These are phyloP conservation scores for Microsporum audouinii DNA, from an alignment of 2,329 filamentous ascomycete genomes.

Conservation along the genomic window DNA sequence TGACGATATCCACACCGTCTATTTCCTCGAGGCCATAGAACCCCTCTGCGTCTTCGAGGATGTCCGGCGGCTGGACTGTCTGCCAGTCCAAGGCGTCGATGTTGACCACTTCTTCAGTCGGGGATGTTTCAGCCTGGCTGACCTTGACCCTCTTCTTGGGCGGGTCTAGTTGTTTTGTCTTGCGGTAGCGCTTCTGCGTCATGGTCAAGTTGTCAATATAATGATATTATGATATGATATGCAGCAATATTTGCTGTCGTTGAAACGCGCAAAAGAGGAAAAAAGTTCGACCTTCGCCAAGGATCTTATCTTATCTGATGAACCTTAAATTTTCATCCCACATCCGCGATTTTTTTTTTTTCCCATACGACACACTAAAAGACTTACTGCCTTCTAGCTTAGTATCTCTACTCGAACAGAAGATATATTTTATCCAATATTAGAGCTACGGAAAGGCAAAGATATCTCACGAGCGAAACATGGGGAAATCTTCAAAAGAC, in stretches of 20 bases:
- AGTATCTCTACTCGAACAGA: too few species aligned
- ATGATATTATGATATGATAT: neutral
- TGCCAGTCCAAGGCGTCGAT: conserved; percentile 51
- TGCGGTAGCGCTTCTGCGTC: conserved; percentile 29
- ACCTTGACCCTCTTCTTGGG: conserved; percentile 29
- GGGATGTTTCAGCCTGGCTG: conserved; percentile 14
- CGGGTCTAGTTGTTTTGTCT: conserved; percentile 21
- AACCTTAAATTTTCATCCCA: neutral
- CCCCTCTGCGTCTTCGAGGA: conserved; percentile 78
- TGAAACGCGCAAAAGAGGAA: neutral
- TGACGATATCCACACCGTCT: conserved; percentile 77
- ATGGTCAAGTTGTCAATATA: conserved; percentile 15
- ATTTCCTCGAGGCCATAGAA: conserved; percentile 90
- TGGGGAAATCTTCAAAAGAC: conserved; percentile 98
- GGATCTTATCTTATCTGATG: neutral
- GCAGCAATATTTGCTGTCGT: neutral
- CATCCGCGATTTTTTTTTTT: neutral
- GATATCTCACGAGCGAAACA: conserved; percentile 28
- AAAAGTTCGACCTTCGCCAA: neutral
- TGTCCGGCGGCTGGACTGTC: conserved; percentile 57
- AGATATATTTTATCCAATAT: too few species aligned
- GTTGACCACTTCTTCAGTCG: conserved; percentile 21
- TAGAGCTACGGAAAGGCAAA: neutral
- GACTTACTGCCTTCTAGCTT: too few species aligned
- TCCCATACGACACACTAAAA: too few species aligned